A percentile compares a stretch with the other conserved stretches of the same genome.
phyloP scores from a whole-genome alignment of 2,329 filamentous ascomycete species.

The Talaromyces sp. region DNA sequence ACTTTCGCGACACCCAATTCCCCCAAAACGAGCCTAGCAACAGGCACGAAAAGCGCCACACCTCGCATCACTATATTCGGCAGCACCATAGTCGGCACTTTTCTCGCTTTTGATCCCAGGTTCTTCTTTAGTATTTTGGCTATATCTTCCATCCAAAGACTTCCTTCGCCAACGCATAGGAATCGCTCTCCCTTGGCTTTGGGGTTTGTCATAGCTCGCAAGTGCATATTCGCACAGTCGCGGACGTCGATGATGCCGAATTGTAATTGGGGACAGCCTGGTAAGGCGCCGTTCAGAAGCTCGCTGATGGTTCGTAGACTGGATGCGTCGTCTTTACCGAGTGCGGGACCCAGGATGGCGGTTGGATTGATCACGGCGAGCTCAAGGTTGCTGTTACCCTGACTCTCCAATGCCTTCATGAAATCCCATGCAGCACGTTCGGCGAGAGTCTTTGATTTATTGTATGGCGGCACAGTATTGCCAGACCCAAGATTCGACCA shows the following conservation, averaged over 20 bases:
- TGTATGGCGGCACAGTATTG: conserved; percentile 25
- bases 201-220: conserved; percentile 11
- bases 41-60: conserved; percentile 11
- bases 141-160: conserved; percentile 14
- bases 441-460: conserved; percentile 37
- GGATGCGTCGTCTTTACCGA: conserved; percentile 25
- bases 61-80: conserved; percentile 11
- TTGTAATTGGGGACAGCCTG: conserved; percentile 28
- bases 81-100: conserved; percentile 11
- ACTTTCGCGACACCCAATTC: background rate
- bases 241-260: conserved; percentile 7
- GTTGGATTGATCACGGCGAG: conserved; percentile 32
- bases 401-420: conserved; percentile 22
- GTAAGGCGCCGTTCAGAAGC: conserved; percentile 31
- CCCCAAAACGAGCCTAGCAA: conserved; percentile 7
- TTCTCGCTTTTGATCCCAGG: conserved; percentile 1
- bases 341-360: conserved; percentile 32
- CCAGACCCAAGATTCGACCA: conserved; percentile 29
- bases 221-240: conserved; percentile 11
- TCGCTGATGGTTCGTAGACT: conserved; percentile 28
- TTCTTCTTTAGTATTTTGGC: conserved; percentile 11
- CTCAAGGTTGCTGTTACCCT: conserved; percentile 29
- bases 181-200: conserved; percentile 14
- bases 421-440: conserved; percentile 38
- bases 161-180: conserved; percentile 12